These are phyloP conservation scores for Stentor roeselii DNA, from an alignment of 73 alveolate genomes.

Conservation along the genomic window DNA sequence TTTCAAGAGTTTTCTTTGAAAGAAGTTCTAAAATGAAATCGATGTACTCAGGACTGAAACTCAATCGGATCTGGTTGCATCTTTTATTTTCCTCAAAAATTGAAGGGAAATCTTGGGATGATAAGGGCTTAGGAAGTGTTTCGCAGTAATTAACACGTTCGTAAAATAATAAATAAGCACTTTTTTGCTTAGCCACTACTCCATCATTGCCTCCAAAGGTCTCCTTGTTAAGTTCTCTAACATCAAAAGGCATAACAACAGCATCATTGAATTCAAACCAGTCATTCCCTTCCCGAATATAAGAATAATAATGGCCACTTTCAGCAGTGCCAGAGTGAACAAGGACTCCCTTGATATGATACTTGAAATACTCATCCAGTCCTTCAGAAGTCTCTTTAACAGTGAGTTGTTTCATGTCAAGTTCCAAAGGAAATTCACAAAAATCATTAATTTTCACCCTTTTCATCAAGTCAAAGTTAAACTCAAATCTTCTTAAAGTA, in stretches of 20 bases:
- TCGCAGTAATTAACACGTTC: constrained; percentile 59
- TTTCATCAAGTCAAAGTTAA: constrained; percentile 86
- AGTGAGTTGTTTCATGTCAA: constrained; percentile 93
- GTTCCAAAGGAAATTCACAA: constrained; percentile 92
- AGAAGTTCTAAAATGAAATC: constrained; percentile 46
- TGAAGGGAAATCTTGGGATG: constrained; percentile 27
- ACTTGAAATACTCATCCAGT: constrained; percentile 79
- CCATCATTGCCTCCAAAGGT: constrained; percentile 76
- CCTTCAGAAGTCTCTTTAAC: constrained; percentile 78
- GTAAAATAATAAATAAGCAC: constrained; percentile 80
- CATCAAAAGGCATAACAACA: constrained; percentile 68
- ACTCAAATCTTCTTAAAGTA: constrained; percentile 91
- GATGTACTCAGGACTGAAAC: constrained; percentile 62
- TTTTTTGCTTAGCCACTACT: constrained; percentile 44
- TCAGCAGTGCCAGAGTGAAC: constrained; percentile 97
- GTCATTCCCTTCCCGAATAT: constrained; percentile 53
- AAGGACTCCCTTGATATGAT: constrained; percentile 83
- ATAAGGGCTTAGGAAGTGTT: background rate
- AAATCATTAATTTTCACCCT: constrained; percentile 91
- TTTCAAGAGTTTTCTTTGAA: constrained; percentile 11
- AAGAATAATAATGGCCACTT: constrained; percentile 97
- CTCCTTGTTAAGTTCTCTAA: constrained; percentile 71
- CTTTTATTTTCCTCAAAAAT: constrained; percentile 59
- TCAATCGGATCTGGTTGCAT: constrained; percentile 61
- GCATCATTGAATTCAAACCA: constrained; percentile 66